phyloP scores from a whole-genome alignment of 2,329 filamentous ascomycete genomes.

The Phoma herbarum region DNA sequence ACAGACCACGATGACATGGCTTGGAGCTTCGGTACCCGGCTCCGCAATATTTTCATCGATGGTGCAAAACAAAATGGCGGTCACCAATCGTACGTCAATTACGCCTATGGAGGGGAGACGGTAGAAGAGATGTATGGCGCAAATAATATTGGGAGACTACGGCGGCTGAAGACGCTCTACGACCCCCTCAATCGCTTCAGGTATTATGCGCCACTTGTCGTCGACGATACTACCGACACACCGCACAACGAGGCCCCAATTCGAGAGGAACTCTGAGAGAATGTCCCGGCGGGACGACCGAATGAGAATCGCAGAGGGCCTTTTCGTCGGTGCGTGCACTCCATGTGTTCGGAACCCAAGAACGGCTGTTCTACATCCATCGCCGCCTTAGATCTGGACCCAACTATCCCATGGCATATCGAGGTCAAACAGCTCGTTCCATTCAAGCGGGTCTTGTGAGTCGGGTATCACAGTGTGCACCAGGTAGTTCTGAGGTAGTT shows the following conservation, averaged over 20 bases:
- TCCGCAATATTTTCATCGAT: not conserved
- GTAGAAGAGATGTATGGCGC: not conserved
- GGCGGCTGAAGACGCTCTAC: not conserved
- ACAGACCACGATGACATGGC: not conserved
- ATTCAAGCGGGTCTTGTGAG: not conserved
- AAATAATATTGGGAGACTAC: not conserved
- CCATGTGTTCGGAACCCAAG: too few relatives aligned
- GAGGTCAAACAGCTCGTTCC: not conserved
- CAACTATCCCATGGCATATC: not conserved
- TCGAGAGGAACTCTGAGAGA: not conserved
- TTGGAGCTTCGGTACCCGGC: not conserved
- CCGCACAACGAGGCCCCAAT: not conserved
- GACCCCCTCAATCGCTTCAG: not conserved
- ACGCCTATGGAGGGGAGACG: not conserved
- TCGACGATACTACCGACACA: not conserved
- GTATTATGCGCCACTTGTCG: not conserved
- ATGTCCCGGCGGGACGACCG: too few relatives aligned
- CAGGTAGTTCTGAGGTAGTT: not conserved
- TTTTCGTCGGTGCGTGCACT: too few relatives aligned
- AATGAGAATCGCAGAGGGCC: not conserved
- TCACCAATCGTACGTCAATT: not conserved
- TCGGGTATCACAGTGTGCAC: not conserved
- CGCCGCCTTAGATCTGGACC: not conserved
- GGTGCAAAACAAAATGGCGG: not conserved
- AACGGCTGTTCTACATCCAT: not conserved